A percentile compares a stretch with the other conserved stretches of the same genome.
Evolutionary conservation across 441 rosid species (phyloP).

Genomic region (Biscutella auriculata): DNA sequence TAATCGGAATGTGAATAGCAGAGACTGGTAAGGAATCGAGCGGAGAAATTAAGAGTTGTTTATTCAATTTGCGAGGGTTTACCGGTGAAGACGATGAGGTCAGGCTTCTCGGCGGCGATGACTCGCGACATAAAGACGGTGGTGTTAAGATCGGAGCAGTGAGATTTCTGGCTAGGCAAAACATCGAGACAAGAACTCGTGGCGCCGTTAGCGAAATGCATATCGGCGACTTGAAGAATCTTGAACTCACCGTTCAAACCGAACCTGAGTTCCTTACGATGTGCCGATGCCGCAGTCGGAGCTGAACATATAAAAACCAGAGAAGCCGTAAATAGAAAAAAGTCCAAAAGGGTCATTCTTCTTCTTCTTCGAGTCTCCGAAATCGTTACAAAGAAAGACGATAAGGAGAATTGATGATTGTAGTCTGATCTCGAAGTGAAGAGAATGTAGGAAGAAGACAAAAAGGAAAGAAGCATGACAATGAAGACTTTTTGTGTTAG

Average conservation of each 20-base stretch:
- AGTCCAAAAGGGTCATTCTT: not conserved
- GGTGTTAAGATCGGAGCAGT: conserved; percentile 83
- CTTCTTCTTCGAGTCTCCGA: conserved; percentile 2
- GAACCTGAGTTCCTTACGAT: conserved; percentile 34
- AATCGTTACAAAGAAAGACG: conserved; percentile 1
- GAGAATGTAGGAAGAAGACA: not conserved
- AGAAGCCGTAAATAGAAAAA: not conserved
- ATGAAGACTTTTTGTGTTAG: no score
- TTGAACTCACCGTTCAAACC: conserved; percentile 50
- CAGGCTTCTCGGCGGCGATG: conserved; percentile 68
- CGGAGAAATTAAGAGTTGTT: no score
- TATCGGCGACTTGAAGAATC: conserved; percentile 80
- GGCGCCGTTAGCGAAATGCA: conserved; percentile 70
- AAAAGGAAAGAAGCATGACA: no score
- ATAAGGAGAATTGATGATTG: not conserved
- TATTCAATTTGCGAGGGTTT: not conserved
- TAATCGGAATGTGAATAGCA: no score
- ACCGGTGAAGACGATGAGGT: conserved; percentile 82
- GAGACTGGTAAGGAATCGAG: no score
- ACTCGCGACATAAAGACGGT: conserved; percentile 46
- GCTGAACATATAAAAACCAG: conserved; percentile 1
- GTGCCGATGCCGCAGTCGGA: conserved; percentile 7
- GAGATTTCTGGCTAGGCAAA: conserved; percentile 30
- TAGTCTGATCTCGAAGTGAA: no score
- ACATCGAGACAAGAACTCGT: conserved; percentile 44